These are phyloP conservation scores for Penicillium atrosanguineum DNA, from an alignment of 495 filamentous ascomycete genomes.

Conservation along the genomic window DNA sequence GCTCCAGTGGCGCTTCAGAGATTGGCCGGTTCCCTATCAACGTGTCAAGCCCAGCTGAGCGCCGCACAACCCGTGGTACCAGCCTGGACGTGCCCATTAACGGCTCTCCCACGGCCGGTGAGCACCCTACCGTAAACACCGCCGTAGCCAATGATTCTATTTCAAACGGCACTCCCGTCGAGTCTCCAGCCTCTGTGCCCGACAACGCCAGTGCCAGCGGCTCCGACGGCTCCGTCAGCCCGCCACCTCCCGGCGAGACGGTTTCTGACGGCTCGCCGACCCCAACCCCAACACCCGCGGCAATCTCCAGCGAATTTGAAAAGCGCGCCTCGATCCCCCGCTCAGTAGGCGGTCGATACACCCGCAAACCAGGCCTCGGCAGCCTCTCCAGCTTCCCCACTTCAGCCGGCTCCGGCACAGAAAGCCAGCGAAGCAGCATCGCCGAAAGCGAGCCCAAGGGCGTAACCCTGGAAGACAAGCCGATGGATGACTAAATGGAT, in stretches of 20 bases:
- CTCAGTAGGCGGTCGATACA: slow-evolving; percentile 25
- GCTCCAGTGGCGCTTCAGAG: slow-evolving; percentile 71
- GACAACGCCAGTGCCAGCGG: slow-evolving; percentile 34
- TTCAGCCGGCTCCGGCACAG: slow-evolving; percentile 24
- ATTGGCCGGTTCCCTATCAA: slow-evolving; percentile 79
- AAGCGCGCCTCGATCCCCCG: slow-evolving; percentile 49
- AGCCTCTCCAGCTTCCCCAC: slow-evolving; percentile 44
- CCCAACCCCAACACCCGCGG: slow-evolving; percentile 38
- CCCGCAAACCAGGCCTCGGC: slow-evolving; percentile 42
- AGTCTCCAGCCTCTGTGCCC: slow-evolving; percentile 30
- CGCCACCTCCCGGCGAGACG: slow-evolving; percentile 32
- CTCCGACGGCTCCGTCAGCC: slow-evolving; percentile 34
- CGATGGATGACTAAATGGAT: slow-evolving; percentile 70
- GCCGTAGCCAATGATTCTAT: slow-evolving; percentile 19
- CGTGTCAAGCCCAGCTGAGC: slow-evolving; percentile 57
- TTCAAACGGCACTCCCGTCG: slow-evolving; percentile 31
- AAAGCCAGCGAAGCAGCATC: slow-evolving; percentile 47
- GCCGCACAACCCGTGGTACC: slow-evolving; percentile 46
- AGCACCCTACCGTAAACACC: slow-evolving; percentile 30
- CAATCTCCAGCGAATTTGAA: slow-evolving; percentile 31
- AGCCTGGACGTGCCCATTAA: slow-evolving; percentile 63
- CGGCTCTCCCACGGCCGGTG: slow-evolving; percentile 25
- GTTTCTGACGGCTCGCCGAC: slow-evolving; percentile 39
- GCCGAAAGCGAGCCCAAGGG: slow-evolving; percentile 53
- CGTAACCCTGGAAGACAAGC: slow-evolving; percentile 76